phyloP scores from a whole-genome alignment of 2,329 filamentous ascomycete genomes.

The Cladosporium sp. region DNA sequence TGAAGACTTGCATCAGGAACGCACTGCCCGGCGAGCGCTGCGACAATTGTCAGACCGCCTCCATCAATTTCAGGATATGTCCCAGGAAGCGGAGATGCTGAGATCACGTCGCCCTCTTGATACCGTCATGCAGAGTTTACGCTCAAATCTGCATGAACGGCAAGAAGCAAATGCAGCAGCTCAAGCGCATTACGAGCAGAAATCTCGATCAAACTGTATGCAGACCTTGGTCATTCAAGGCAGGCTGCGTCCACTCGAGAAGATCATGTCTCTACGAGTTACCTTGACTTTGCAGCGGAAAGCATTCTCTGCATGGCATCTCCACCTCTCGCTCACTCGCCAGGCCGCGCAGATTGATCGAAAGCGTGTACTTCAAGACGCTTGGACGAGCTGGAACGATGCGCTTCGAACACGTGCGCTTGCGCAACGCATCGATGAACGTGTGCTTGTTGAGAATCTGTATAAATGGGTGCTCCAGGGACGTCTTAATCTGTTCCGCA shows the following conservation, averaged over 20 bases:
- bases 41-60: slow-evolving; percentile 1
- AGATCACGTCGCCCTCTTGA: slow-evolving; percentile 1
- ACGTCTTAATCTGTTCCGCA: slow-evolving; percentile 42
- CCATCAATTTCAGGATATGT: slow-evolving; percentile 8
- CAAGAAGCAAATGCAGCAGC: background rate
- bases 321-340: slow-evolving; percentile 38
- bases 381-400: slow-evolving; percentile 64
- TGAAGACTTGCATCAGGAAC: slow-evolving; percentile 38
- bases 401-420: slow-evolving; percentile 56
- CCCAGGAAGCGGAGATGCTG: slow-evolving; percentile 18
- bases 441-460: slow-evolving; percentile 56
- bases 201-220: background rate
- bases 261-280: slow-evolving; percentile 46
- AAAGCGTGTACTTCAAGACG: slow-evolving; percentile 55
- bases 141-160: background rate
- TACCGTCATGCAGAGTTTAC: background rate
- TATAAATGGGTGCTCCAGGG: slow-evolving; percentile 63
- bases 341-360: slow-evolving; percentile 53
- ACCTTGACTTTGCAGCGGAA: slow-evolving; percentile 48
- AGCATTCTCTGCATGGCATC: slow-evolving; percentile 53
- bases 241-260: slow-evolving; percentile 44
- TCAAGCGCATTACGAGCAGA: slow-evolving; percentile 6
- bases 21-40: slow-evolving; percentile 23
- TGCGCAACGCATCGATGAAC: slow-evolving; percentile 54
- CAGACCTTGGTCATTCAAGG: slow-evolving; percentile 39